Percentiles rank a stretch among this genome's conserved stretches.
phyloP scores from a whole-genome alignment of 306 rosid genomes.

The Aeschynomene evenia region DNA sequence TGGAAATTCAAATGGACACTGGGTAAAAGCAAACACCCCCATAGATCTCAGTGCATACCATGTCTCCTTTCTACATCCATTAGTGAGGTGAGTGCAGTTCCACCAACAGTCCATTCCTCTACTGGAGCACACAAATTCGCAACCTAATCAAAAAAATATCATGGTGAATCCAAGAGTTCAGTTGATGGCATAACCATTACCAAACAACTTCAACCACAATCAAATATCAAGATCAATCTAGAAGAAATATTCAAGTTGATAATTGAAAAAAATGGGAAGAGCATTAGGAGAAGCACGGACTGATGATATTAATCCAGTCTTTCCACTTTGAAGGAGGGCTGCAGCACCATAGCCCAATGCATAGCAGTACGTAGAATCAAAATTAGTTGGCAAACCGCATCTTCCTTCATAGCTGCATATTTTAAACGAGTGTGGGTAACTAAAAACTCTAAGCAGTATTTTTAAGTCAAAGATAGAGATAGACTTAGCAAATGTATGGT shows the following conservation, averaged over 20 bases:
- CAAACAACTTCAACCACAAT: slow-evolving; percentile 23
- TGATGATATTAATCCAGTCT: slow-evolving; percentile 94
- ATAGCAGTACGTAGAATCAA: slow-evolving; percentile 90
- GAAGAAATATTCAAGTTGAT: slow-evolving; percentile 29
- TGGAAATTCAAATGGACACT: background rate
- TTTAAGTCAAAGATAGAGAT: slow-evolving; percentile 8
- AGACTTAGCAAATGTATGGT: slow-evolving; percentile 3
- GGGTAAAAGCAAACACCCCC: slow-evolving; percentile 17
- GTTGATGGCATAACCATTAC: slow-evolving; percentile 2
- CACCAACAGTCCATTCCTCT: slow-evolving; percentile 95
- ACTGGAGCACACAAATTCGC: slow-evolving; percentile 87
- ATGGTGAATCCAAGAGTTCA: slow-evolving; percentile 15
- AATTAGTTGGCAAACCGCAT: slow-evolving; percentile 96
- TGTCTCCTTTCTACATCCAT: slow-evolving; percentile 99
- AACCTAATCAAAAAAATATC: slow-evolving; percentile 60
- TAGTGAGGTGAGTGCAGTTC: slow-evolving; percentile 82
- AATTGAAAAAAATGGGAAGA: slow-evolving; percentile 7
- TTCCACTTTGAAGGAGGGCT: slow-evolving; percentile 88
- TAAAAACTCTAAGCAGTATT: slow-evolving; percentile 8
- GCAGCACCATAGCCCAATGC: slow-evolving; percentile 97
- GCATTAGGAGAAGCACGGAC: slow-evolving; percentile 46
- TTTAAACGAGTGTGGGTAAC: slow-evolving; percentile 13
- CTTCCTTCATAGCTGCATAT: slow-evolving; percentile 89
- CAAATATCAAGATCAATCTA: slow-evolving; percentile 10
- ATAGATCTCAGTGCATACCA: slow-evolving; percentile 48